Conservation (phyloP, 2,329 filamentous ascomycete genomes). For the Neobulgaria alba region DNA sequence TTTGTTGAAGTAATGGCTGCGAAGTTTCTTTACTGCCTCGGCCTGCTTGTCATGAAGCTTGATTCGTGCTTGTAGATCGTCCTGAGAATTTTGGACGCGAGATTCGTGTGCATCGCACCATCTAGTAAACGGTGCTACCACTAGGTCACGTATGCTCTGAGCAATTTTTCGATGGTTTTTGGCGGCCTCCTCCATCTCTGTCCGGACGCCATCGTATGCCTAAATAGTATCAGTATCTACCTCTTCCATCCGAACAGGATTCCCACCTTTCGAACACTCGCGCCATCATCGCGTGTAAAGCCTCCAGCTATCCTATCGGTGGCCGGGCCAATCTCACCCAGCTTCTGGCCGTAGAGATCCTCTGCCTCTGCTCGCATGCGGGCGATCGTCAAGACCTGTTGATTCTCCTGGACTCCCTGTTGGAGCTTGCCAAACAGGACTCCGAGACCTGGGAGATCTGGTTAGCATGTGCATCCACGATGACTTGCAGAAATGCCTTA, state of each 20-base stretch:
- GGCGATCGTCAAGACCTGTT: slow-evolving; percentile 84
- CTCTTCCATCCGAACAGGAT: slow-evolving; percentile 5
- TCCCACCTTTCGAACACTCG: slow-evolving; percentile 96
- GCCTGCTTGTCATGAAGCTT: slow-evolving; percentile 90
- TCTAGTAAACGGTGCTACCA: slow-evolving; percentile 85
- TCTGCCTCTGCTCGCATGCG: slow-evolving; percentile 94
- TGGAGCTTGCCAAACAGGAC: slow-evolving; percentile 95
- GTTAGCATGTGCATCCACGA: not conserved
- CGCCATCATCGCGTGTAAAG: slow-evolving; percentile 87
- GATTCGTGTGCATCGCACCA: slow-evolving; percentile 95
- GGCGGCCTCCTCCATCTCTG: slow-evolving; percentile 84
- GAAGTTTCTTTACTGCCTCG: slow-evolving; percentile 82
- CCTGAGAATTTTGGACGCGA: slow-evolving; percentile 87
- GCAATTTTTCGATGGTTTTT: slow-evolving; percentile 93
- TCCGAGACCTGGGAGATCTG: slow-evolving; percentile 55
- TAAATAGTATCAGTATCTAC: slow-evolving; percentile 36
- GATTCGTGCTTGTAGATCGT: slow-evolving; percentile 83
- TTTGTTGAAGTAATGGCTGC: slow-evolving; percentile 98
- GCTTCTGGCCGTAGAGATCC: slow-evolving; percentile 72
- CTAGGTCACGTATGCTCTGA: slow-evolving; percentile 90
- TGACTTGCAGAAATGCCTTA: slow-evolving; percentile 30
- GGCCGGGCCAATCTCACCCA: slow-evolving; percentile 72
- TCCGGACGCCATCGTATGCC: slow-evolving; percentile 90
- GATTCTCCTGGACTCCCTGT: slow-evolving; percentile 90
- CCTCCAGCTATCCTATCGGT: slow-evolving; percentile 77